Evolutionary conservation across 2,329 filamentous ascomycete species (phyloP).

Genomic region (Fusarium papillatum): DNA sequence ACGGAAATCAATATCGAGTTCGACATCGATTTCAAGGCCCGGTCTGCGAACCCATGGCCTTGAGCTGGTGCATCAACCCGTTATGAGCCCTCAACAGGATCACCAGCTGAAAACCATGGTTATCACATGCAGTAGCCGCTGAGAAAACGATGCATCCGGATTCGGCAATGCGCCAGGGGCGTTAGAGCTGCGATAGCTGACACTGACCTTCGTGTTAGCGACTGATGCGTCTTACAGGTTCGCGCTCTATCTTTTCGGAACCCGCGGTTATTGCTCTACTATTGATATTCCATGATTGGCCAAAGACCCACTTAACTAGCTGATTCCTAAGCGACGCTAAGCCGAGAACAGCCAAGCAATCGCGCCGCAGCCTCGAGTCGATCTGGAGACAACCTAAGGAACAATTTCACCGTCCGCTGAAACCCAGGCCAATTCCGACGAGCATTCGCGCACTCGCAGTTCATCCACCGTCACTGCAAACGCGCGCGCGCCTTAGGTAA

Average conservation of each 20-base stretch:
- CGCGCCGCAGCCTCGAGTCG: constrained; percentile 38
- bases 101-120: not conserved
- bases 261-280: constrained; percentile 1
- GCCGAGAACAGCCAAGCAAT: constrained; percentile 44
- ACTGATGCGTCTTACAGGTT: not conserved
- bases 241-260: not conserved
- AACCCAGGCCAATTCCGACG: constrained; percentile 50
- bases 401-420: constrained; percentile 47
- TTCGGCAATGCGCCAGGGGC: not conserved
- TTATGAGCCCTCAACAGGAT: not conserved
- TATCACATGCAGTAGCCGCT: constrained; percentile 27
- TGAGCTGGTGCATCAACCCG: not conserved
- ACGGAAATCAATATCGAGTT: not conserved
- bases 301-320: constrained; percentile 20
- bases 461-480: constrained; percentile 42
- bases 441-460: constrained; percentile 45
- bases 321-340: constrained; percentile 44
- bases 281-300: constrained; percentile 44
- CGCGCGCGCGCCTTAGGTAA: constrained; percentile 49
- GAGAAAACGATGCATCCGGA: constrained; percentile 1
- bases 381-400: constrained; percentile 33
- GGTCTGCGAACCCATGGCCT: not conserved
- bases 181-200: constrained; percentile 7
- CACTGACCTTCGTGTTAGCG: constrained; percentile 10
- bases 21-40: not conserved